A percentile compares a stretch with the other conserved stretches of the same genome.
phyloP scores from a whole-genome alignment of 331 rosid species.

The Rosa hybrid region DNA sequence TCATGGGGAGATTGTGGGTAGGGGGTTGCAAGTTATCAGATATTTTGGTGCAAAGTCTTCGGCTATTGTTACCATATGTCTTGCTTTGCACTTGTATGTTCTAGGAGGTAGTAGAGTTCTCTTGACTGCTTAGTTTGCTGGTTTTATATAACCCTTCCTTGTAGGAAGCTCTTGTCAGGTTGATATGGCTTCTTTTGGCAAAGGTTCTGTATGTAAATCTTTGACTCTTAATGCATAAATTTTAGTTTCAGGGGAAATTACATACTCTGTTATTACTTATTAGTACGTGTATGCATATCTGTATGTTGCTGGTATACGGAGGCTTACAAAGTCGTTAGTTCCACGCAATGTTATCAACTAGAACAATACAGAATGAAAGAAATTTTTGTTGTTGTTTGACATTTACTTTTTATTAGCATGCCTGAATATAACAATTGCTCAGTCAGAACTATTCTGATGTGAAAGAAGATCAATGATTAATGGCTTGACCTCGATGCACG shows the following conservation, averaged over 20 bases:
- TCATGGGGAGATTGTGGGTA: constrained; percentile 60
- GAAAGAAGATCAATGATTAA: background rate
- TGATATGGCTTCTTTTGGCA: background rate
- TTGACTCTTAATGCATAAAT: constrained; percentile 10
- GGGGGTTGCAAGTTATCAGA: constrained; percentile 67
- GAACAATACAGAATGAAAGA: background rate
- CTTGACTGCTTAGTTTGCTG: constrained; percentile 57
- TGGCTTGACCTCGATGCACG: background rate
- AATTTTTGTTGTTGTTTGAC: background rate
- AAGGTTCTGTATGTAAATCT: constrained; percentile 16
- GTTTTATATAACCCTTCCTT: constrained; percentile 7
- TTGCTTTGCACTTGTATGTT: constrained; percentile 78
- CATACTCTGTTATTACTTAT: background rate
- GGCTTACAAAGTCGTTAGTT: background rate
- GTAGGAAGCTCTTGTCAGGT: background rate
- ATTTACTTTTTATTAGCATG: background rate
- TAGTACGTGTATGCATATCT: background rate
- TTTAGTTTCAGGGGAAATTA: background rate
- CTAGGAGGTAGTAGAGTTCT: constrained; percentile 57
- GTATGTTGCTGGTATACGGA: background rate
- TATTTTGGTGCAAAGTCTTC: constrained; percentile 81
- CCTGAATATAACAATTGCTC: background rate
- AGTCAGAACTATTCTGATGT: background rate
- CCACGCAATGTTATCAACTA: background rate
- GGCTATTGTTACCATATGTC: constrained; percentile 67